Evolutionary conservation across 306 rosid species (phyloP).

Genomic region (Delonix regia): DNA sequence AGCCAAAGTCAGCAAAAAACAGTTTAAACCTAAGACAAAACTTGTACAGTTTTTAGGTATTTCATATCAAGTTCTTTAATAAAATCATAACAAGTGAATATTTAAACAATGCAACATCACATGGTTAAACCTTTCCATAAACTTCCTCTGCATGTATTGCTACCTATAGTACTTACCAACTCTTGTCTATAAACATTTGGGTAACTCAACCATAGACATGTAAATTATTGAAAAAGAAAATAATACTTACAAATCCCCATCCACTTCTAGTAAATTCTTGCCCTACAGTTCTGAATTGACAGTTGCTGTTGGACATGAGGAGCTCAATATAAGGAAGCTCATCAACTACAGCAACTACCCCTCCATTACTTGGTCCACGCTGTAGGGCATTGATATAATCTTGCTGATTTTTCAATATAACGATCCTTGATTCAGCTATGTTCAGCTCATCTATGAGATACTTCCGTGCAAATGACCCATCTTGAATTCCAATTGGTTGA

Average conservation of each 20-base stretch:
- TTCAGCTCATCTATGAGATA: slow-evolving; percentile 80
- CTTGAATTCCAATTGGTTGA: slow-evolving; percentile 86
- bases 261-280: slow-evolving; percentile 92
- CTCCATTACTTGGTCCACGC: slow-evolving; percentile 76
- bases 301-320: slow-evolving; percentile 65
- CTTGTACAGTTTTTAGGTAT: too few species aligned
- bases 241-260: slow-evolving; percentile 92
- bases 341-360: slow-evolving; percentile 89
- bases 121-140: too few species aligned
- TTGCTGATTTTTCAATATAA: slow-evolving; percentile 55
- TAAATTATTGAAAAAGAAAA: background rate
- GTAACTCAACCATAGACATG: background rate
- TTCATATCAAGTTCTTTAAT: too few species aligned
- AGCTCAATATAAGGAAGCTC: slow-evolving; percentile 92
- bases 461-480: slow-evolving; percentile 75
- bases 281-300: slow-evolving; percentile 86
- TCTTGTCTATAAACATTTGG: background rate
- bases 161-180: too few species aligned
- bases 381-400: slow-evolving; percentile 59
- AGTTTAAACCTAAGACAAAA: background rate
- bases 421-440: slow-evolving; percentile 73
- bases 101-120: too few species aligned
- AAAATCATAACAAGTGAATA: too few species aligned
- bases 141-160: too few species aligned
- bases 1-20: background rate